Conservation (phyloP, 345 rosid species). For the Citrus medica region DNA sequence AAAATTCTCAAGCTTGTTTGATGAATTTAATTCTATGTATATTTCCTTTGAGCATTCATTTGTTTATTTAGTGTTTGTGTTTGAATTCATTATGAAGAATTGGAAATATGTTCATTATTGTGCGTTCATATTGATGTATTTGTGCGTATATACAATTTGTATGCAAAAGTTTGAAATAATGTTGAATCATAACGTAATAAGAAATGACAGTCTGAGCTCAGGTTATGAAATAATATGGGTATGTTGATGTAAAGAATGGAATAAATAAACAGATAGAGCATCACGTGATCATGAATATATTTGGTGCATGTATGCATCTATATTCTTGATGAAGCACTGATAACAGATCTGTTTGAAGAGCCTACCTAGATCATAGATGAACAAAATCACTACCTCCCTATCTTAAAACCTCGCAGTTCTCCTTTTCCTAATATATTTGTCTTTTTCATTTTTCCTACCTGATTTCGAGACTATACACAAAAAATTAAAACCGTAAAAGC, state of each 20-base stretch:
- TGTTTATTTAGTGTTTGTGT: conserved; percentile 21
- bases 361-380: not conserved
- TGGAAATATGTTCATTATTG: conserved; percentile 6
- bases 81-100: conserved; percentile 15
- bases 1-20: not conserved
- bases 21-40: conserved; percentile 12
- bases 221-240: not conserved
- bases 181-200: not conserved
- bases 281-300: not conserved
- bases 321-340: not conserved
- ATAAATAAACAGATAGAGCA: not conserved
- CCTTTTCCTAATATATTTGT: not conserved
- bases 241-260: no score
- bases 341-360: not conserved
- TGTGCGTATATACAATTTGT: conserved; percentile 24
- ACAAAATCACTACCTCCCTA: not conserved
- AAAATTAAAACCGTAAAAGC: not conserved
- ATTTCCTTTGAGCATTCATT: conserved; percentile 21
- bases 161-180: conserved; percentile 11
- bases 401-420: not conserved
- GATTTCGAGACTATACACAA: not conserved
- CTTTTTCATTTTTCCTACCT: not conserved
- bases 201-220: not conserved
- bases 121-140: conserved; percentile 15
- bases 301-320: no score